phyloP scores from a whole-genome alignment of 2,329 filamentous ascomycete genomes.

The Periconia sp. region DNA sequence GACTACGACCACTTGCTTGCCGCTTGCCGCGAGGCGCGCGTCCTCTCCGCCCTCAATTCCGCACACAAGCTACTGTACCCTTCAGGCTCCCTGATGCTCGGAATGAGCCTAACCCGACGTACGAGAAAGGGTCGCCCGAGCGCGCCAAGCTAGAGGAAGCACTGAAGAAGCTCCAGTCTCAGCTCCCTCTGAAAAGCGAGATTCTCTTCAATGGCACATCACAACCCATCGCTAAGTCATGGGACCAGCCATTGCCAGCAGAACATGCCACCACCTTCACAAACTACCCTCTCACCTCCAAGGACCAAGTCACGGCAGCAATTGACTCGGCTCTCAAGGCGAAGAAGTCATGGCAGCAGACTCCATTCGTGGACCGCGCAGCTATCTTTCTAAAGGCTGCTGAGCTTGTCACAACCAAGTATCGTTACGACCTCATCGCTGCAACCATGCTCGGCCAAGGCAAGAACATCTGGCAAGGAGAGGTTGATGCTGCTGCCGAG shows the following conservation, averaged over 20 bases:
- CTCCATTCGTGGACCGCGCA: conserved; percentile 87
- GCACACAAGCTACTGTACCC: conserved; percentile 34
- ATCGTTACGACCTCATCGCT: conserved; percentile 94
- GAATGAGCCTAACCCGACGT: conserved; percentile 38
- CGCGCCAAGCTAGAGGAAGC: conserved; percentile 29
- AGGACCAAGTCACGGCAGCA: conserved; percentile 74
- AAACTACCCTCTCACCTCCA: conserved; percentile 78
- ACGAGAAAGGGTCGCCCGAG: conserved; percentile 34
- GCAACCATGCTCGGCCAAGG: conserved; percentile 94
- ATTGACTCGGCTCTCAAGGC: conserved; percentile 84
- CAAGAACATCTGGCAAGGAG: conserved; percentile 97
- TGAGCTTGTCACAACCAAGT: conserved; percentile 85
- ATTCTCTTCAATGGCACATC: conserved; percentile 33
- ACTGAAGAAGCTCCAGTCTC: conserved; percentile 29
- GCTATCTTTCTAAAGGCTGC: conserved; percentile 94
- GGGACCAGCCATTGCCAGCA: conserved; percentile 34
- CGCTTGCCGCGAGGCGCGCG: conserved; percentile 12
- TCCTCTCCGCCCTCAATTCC: conserved; percentile 18
- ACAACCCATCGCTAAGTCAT: conserved; percentile 27
- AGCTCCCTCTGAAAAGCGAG: conserved; percentile 33
- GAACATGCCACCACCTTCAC: conserved; percentile 75
- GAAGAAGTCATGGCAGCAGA: conserved; percentile 80
- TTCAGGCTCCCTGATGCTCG: conserved; percentile 34
- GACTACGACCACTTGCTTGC: conserved; percentile 21
- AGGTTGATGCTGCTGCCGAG: conserved; percentile 94